Evolutionary conservation across 108 stramenopile species (phyloP), one percentile per base, ranked within the genome.

Genomic region (Nannochloropsis oceanica): DNA sequence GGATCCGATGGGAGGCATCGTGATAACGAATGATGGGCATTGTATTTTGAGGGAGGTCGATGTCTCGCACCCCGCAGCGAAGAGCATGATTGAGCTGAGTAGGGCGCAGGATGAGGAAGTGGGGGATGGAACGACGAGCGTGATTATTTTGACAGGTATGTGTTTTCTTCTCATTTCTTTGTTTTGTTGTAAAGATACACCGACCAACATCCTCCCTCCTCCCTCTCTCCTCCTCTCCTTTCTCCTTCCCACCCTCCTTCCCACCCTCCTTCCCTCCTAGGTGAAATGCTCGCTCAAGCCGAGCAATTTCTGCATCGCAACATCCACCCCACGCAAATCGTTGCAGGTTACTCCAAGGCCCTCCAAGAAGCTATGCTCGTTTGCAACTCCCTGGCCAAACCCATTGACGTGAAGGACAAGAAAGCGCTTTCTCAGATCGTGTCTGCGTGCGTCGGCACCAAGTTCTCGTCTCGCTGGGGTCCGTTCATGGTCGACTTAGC

Each of bases 1-100:
- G 84, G 99, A 99, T 93, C 98, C 99, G 80, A 98, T 99, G 97
- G 99, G 99, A n/a, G 97, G 97, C 79, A 97, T 99, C 80, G 97
- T 99, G 80, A 96, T 99, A 91, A 99, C 99, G 86, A 99, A 99
- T 90, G 99, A 99, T 86, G 99, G 98, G n/a, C 96, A 99, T 89
- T 96, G 95, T 87, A 99, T 99, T 84, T 93, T 99, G 22, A 94
- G 99, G 22, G 97, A 99, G 86, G 95, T 99, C 44, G 99, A 99
- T 91, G 98, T 99, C 13, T 93, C 94, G n/a, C 99, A 99, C 88
- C 99, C 99, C 13, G 98, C 99, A 7, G 98, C 98, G 82, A 99
- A 99, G 91, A 94, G 94, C 88, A 99, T 99, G 98, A 98, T 99
- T 87, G 99, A 99, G 92, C 92, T 99, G 20, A 92, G 93, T 83